Evolutionary conservation across 257 asterid species (phyloP).

Genomic region (Nyctanthes arbortristis): DNA sequence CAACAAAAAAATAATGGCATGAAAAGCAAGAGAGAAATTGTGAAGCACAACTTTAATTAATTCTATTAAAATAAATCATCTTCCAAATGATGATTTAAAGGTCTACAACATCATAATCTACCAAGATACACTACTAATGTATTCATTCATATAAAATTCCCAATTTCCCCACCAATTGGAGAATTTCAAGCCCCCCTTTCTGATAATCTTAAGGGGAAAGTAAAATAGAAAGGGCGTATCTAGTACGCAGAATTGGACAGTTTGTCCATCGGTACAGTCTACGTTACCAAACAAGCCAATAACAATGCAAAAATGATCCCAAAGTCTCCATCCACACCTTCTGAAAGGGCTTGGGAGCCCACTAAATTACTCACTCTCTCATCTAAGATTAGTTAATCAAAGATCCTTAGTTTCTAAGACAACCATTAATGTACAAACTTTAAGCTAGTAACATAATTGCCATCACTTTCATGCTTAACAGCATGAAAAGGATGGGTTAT

Average conservation of each 20-base stretch:
- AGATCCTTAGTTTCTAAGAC: constrained; percentile 57
- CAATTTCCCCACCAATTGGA: constrained; percentile 4
- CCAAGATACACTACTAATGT: constrained; percentile 2
- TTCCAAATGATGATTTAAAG: constrained; percentile 1
- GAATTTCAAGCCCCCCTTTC: constrained; percentile 1
- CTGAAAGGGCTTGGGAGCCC: constrained; percentile 42
- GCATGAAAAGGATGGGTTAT: constrained; percentile 46
- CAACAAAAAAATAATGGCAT: background rate
- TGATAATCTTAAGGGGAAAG: background rate
- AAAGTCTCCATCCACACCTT: constrained; percentile 48
- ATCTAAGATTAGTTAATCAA: constrained; percentile 46
- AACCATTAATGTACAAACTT: constrained; percentile 55
- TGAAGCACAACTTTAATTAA: background rate
- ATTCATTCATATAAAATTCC: background rate
- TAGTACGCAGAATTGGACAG: constrained; percentile 8
- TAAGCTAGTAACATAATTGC: constrained; percentile 32
- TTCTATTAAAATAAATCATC: constrained; percentile 2
- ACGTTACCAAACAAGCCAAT: background rate
- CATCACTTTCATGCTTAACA: constrained; percentile 42
- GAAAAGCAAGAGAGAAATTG: background rate
- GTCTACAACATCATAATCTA: background rate
- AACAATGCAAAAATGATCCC: constrained; percentile 27
- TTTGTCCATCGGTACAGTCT: constrained; percentile 1
- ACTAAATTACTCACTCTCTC: constrained; percentile 31
- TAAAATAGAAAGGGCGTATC: background rate